Percentiles rank a stretch among this genome's conserved stretches.
These are phyloP conservation scores for Petunia secreta DNA, from an alignment of 257 asterid genomes.

Conservation along the genomic window DNA sequence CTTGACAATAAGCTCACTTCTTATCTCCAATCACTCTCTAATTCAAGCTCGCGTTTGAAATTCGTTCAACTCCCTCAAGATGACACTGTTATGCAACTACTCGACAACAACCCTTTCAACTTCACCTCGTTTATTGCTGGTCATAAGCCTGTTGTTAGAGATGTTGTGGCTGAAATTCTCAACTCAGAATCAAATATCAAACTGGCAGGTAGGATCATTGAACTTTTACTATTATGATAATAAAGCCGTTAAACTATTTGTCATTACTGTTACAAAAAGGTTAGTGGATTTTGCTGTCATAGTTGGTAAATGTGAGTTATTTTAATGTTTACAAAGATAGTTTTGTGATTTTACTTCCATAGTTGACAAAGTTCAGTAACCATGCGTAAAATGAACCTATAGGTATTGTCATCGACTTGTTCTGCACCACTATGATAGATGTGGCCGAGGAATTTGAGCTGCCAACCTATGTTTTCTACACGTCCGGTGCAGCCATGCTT, in stretches of 20 bases:
- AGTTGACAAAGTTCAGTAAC: too few species aligned
- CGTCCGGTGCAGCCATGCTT: constrained; percentile 46
- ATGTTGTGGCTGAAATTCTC: background rate
- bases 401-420: constrained; percentile 59
- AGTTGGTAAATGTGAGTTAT: too few species aligned
- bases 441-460: constrained; percentile 52
- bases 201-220: too few species aligned
- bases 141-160: constrained; percentile 37
- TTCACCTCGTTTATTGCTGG: constrained; percentile 25
- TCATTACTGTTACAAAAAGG: too few species aligned
- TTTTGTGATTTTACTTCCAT: too few species aligned
- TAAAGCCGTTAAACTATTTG: too few species aligned
- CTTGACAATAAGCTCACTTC: constrained; percentile 31
- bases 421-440: constrained; percentile 55
- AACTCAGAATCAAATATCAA: too few species aligned
- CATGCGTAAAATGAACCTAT: background rate
- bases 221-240: too few species aligned
- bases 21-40: constrained; percentile 23
- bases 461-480: constrained; percentile 51
- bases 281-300: too few species aligned
- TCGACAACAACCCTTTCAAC: background rate
- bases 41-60: constrained; percentile 24
- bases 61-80: background rate
- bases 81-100: too few species aligned
- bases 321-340: too few species aligned